A percentile compares a stretch with the other conserved stretches of the same genome.
phyloP scores from a whole-genome alignment of 2,329 filamentous ascomycete species.

The Trichoderma atrobrunneum region DNA sequence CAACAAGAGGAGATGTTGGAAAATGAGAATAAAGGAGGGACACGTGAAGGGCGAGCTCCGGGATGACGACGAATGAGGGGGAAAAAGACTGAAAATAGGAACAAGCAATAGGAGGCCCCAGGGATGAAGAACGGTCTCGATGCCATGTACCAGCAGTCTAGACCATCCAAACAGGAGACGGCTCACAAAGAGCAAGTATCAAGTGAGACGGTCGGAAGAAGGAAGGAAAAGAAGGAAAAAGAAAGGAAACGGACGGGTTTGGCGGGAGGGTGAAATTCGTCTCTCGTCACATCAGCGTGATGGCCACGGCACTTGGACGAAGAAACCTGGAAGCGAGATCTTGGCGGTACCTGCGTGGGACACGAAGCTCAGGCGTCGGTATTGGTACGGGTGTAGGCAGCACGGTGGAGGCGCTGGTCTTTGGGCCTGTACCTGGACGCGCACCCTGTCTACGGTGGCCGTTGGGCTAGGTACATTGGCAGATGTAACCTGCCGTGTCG shows the following conservation, averaged over 20 bases:
- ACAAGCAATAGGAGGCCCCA: background rate
- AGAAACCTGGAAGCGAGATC: background rate
- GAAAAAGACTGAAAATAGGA: background rate
- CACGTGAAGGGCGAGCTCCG: background rate
- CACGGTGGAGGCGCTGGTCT: background rate
- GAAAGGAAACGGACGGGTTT: background rate
- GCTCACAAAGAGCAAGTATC: background rate
- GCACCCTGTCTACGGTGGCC: background rate
- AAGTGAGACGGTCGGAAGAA: background rate
- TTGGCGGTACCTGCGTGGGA: background rate
- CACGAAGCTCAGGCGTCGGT: background rate
- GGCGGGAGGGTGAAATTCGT: background rate
- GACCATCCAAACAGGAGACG: background rate
- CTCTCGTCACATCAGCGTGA: background rate
- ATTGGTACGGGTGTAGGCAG: background rate
- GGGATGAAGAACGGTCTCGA: background rate
- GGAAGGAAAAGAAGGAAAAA: background rate
- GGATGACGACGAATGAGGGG: background rate
- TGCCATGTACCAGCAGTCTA: background rate
- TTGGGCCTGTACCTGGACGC: background rate
- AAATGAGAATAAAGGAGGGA: background rate
- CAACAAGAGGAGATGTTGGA: background rate
- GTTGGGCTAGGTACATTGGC: background rate
- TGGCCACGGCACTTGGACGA: background rate
- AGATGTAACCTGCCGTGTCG: slow-evolving; percentile 9